phyloP scores from a whole-genome alignment of 495 filamentous ascomycete species.

The Filosporella fistucella region DNA sequence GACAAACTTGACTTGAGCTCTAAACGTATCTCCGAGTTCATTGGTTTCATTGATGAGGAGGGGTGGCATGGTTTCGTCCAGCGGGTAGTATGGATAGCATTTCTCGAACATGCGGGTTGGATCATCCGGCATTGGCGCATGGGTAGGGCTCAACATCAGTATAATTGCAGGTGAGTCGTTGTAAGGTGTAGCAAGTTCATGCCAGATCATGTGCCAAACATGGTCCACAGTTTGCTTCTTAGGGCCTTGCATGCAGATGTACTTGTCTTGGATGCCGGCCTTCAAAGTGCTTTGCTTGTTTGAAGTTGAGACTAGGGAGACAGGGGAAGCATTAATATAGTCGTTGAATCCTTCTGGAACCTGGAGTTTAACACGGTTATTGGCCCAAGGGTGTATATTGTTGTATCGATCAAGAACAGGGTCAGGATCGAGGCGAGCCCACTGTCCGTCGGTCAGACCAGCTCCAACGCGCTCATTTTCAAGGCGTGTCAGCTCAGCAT shows the following conservation, averaged over 20 bases:
- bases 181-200: constrained; percentile 59
- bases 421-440: constrained; percentile 26
- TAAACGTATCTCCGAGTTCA: constrained; percentile 61
- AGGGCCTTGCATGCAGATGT: constrained; percentile 72
- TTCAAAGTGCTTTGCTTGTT: constrained; percentile 43
- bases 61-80: constrained; percentile 44
- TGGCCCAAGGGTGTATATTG: constrained; percentile 82
- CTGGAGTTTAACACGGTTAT: constrained; percentile 77
- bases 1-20: constrained; percentile 46
- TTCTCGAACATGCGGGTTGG: constrained; percentile 62
- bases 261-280: constrained; percentile 49
- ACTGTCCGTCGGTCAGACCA: constrained; percentile 27
- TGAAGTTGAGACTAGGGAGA: constrained; percentile 45
- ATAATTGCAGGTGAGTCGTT: constrained; percentile 63
- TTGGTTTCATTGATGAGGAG: constrained; percentile 52
- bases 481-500: constrained; percentile 16
- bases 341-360: constrained; percentile 77
- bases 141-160: constrained; percentile 92
- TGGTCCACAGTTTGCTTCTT: constrained; percentile 67
- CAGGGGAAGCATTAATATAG: constrained; percentile 96
- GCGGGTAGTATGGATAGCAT: constrained; percentile 87
- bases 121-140: constrained; percentile 44
- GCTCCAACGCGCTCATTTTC: constrained; percentile 19
- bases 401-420: constrained; percentile 67
- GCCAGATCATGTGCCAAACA: constrained; percentile 95